A percentile compares a stretch with the other conserved stretches of the same genome.
Evolutionary conservation across 148 eudicot genomes (phyloP).

Genomic region (Linanthus parryae): DNA sequence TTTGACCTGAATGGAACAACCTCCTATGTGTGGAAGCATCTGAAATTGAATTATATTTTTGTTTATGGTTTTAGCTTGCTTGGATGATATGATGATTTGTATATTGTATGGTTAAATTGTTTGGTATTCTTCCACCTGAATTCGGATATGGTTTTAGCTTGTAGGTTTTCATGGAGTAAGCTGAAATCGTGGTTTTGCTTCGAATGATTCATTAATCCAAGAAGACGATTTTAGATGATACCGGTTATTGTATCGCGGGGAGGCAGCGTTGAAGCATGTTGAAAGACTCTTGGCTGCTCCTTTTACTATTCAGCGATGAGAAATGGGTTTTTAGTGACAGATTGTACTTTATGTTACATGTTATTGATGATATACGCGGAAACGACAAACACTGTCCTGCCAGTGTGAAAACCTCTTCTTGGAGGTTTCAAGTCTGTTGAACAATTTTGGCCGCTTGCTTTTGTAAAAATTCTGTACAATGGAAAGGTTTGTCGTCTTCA

Average conservation of each 20-base stretch:
- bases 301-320: conserved; percentile 39
- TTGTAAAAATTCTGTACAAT: conserved; percentile 26
- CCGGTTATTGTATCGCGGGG: conserved; percentile 66
- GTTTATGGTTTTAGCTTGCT: too few relatives aligned
- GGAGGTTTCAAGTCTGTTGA: conserved; percentile 68
- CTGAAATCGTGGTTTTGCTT: too few relatives aligned
- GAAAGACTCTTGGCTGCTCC: conserved; percentile 33
- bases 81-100: too few relatives aligned
- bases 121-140: not conserved
- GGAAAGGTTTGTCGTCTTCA: conserved; percentile 57
- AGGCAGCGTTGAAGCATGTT: conserved; percentile 87
- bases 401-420: conserved; percentile 44
- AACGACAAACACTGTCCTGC: conserved; percentile 38
- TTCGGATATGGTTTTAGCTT: not conserved
- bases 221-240: conserved; percentile 62
- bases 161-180: not conserved
- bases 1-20: conserved; percentile 21
- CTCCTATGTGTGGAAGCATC: conserved; percentile 31
- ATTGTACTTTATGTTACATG: conserved; percentile 40
- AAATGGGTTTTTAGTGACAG: conserved; percentile 33
- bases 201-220: too few relatives aligned
- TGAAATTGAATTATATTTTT: too few relatives aligned
- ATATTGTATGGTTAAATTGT: not conserved
- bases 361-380: conserved; percentile 24
- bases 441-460: conserved; percentile 9